Base-by-base conservation (phyloP, 2,329 filamentous ascomycete genomes). In the Cercospora sesami region DNA sequence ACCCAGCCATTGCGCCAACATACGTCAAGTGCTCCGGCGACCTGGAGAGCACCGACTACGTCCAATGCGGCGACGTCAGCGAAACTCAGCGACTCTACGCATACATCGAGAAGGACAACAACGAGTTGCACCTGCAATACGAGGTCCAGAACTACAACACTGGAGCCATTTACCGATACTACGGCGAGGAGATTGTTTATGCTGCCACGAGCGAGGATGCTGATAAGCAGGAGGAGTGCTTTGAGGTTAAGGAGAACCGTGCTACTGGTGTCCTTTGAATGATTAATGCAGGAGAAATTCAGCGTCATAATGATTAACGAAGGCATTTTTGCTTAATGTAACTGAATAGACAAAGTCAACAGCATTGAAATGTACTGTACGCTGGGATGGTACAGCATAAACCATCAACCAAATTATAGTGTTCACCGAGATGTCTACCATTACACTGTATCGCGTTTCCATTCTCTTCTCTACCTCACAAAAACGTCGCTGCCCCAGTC, bases 111-210 rank as follows among this genome's bases (percentile, higher is more conserved):
- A 68, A 70, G 64, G 63, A 45, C 51, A 71, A 57, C 36, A 73
- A 71, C 64, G 10, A 58, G 53, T 58, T 75, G 31, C 70, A 70
- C 64, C 64, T 75, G 14, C 28, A 71, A 60, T 73, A 73, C 60
- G 68, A 70, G 42, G 67, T 70, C 28, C 33, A 51, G 10, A 57
- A 65, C 18, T 31, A 62, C 9, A 45, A 64, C 5, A 59, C 60
- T 4, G 48, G 57, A 9, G 57, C 58, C 1, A 51, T 57, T 4
- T 71, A 70, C 63, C 63, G 58, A 16, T 75, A 68, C 66, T 72
- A 51, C 31, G 72, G 73, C 45, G 59, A 75, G 10, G 63, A 70
- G 60, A 67, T 58, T 9, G 72, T 74, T 5, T 74, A 74, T 55
- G 64, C 72, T 62, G 68, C 69, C 6, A 75, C 73, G 3, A 68